These are phyloP conservation scores for Apiospora malaysiana DNA, from an alignment of 2,329 filamentous ascomycete genomes.

Conservation along the genomic window DNA sequence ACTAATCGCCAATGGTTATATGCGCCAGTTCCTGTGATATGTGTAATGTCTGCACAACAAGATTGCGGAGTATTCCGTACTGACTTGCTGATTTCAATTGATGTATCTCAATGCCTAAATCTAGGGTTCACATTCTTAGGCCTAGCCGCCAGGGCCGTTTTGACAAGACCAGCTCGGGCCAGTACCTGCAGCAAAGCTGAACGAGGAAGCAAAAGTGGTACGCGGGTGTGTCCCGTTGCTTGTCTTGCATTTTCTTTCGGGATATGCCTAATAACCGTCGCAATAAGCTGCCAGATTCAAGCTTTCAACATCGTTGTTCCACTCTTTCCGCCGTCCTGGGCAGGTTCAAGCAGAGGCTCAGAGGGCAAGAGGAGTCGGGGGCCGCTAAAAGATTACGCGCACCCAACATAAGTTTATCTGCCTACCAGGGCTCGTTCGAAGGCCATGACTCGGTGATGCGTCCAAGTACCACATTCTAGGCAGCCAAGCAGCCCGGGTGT, in stretches of 20 bases:
- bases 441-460: background rate
- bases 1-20: background rate
- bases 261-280: background rate
- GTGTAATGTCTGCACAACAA: background rate
- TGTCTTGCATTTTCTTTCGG: background rate
- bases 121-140: background rate
- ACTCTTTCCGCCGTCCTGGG: background rate
- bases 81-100: background rate
- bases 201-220: background rate
- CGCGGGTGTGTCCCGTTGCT: background rate
- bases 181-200: constrained; percentile 4
- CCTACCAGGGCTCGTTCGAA: background rate
- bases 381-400: background rate
- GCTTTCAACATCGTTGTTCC: background rate
- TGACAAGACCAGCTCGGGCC: background rate
- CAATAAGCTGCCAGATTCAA: background rate
- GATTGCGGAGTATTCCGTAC: background rate
- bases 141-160: background rate
- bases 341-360: background rate
- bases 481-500: background rate
- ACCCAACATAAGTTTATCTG: background rate
- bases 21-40: background rate
- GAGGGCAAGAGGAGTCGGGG: background rate
- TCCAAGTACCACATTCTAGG: too few relatives aligned
- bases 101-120: background rate